Evolutionary conservation across 2,329 filamentous ascomycete species (phyloP).

Genomic region (Beauveria scarabaeidicola): DNA sequence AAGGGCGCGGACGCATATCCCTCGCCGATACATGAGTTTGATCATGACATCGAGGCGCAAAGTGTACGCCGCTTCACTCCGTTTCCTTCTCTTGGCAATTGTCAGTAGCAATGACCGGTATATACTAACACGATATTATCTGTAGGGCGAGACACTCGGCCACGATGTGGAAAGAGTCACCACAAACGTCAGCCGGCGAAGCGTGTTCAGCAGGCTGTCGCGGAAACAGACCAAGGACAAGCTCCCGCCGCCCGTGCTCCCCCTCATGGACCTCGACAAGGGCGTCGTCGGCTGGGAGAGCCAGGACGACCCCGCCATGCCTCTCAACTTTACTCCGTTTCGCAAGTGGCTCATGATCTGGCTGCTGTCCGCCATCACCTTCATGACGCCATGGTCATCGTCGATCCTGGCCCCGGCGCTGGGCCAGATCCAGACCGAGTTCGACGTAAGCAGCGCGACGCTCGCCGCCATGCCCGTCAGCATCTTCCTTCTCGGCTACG

Average conservation of each 20-base stretch:
- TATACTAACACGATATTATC: not conserved
- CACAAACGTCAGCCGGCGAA: constrained; percentile 17
- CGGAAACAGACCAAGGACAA: constrained; percentile 20
- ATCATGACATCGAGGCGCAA: constrained; percentile 19
- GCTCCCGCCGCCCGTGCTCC: constrained; percentile 30
- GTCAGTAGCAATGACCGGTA: too few relatives aligned
- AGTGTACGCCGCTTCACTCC: constrained; percentile 11
- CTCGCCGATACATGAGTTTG: constrained; percentile 8
- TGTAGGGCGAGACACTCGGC: constrained; percentile 10
- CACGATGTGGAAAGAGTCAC: constrained; percentile 15
- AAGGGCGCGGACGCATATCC: constrained; percentile 12
- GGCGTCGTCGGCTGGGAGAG: constrained; percentile 54
- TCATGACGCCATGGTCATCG: constrained; percentile 58
- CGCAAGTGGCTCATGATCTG: constrained; percentile 52
- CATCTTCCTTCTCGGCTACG: constrained; percentile 54
- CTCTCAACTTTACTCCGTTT: constrained; percentile 45
- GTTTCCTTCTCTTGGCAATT: too few relatives aligned
- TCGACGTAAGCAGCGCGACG: constrained; percentile 30
- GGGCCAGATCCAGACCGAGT: constrained; percentile 33
- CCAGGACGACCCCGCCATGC: constrained; percentile 48
- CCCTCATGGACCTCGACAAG: constrained; percentile 40
- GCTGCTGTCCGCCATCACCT: constrained; percentile 51
- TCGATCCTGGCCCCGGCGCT: constrained; percentile 50
- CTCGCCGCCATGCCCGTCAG: constrained; percentile 46
- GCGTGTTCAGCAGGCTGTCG: constrained; percentile 19